Percentiles rank a stretch among this genome's conserved stretches.
These are phyloP conservation scores for Coemansia sp. DNA, from an alignment of 192 early-diverging fungal genomes.

Conservation along the genomic window DNA sequence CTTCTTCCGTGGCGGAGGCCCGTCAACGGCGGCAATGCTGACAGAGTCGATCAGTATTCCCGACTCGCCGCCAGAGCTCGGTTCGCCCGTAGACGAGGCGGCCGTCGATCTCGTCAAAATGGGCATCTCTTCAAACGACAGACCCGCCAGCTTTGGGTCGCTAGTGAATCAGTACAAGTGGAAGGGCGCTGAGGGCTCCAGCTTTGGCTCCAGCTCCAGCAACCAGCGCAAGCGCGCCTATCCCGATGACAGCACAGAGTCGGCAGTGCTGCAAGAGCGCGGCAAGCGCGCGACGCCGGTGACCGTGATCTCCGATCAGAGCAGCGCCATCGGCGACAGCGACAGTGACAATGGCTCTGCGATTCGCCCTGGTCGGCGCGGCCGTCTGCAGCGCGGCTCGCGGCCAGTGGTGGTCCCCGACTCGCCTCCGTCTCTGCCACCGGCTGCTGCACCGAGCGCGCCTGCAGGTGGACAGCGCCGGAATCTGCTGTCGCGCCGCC, in stretches of 20 bases:
- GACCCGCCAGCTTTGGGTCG: constrained; percentile 9
- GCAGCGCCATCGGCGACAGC: constrained; percentile 8
- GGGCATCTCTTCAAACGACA: constrained; percentile 1
- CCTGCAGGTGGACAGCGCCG: constrained; percentile 11
- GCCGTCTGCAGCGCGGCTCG: constrained; percentile 29
- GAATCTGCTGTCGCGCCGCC: not conserved
- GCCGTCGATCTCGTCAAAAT: constrained; percentile 11
- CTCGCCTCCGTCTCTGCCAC: constrained; percentile 4
- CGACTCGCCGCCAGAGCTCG: constrained; percentile 1
- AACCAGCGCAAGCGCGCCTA: too few species aligned
- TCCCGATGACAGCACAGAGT: too few species aligned
- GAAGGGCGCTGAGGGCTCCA: too few species aligned
- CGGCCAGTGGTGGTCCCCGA: constrained; percentile 1
- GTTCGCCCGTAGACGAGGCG: not conserved
- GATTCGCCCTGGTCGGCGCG: constrained; percentile 3
- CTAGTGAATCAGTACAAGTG: constrained; percentile 17
- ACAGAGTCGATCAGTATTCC: not conserved
- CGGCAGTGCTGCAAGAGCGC: too few species aligned
- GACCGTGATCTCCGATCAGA: constrained; percentile 9
- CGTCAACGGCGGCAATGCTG: too few species aligned
- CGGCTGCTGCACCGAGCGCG: constrained; percentile 6
- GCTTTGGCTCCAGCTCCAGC: too few species aligned
- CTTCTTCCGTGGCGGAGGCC: constrained; percentile 20
- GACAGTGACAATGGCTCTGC: constrained; percentile 6
- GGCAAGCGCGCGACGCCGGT: constrained; percentile 22